These are phyloP conservation scores for Prunus armeniaca DNA, from an alignment of 306 rosid genomes.

Conservation along the genomic window DNA sequence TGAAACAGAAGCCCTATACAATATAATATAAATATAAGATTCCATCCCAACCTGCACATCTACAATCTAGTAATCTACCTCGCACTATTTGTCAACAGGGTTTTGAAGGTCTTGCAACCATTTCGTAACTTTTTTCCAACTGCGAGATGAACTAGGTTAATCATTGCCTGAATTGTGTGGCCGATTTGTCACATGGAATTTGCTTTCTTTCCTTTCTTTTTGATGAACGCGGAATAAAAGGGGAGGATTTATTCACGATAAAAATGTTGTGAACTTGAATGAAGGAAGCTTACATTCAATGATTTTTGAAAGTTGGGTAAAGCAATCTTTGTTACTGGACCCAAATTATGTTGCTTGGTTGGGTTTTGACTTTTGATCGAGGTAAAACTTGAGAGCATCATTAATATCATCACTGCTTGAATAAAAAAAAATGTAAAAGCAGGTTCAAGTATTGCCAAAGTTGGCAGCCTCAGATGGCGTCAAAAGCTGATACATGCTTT, in stretches of 20 bases:
- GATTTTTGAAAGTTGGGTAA: neutral
- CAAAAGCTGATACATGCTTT: too few species aligned
- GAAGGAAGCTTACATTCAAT: too few species aligned
- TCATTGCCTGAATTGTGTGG: too few species aligned
- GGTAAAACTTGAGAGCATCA: neutral
- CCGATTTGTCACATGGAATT: too few species aligned
- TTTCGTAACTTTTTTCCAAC: too few species aligned
- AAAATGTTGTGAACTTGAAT: too few species aligned
- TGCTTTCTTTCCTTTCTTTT: too few species aligned
- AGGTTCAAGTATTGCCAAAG: neutral
- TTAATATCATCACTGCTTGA: neutral
- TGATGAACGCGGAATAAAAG: too few species aligned
- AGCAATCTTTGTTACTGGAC: neutral
- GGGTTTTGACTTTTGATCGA: neutral
- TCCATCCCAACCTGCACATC: neutral
- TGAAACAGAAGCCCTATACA: neutral
- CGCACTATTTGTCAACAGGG: neutral
- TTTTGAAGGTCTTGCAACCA: too few species aligned
- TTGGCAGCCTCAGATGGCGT: too few species aligned
- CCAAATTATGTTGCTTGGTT: neutral
- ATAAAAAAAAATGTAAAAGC: neutral
- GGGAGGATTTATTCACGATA: too few species aligned
- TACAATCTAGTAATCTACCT: neutral
- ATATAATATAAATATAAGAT: neutral
- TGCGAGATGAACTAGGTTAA: too few species aligned